Base-by-base conservation (phyloP, 1,284 basidiomycete species). In the Marasmius oreades region DNA sequence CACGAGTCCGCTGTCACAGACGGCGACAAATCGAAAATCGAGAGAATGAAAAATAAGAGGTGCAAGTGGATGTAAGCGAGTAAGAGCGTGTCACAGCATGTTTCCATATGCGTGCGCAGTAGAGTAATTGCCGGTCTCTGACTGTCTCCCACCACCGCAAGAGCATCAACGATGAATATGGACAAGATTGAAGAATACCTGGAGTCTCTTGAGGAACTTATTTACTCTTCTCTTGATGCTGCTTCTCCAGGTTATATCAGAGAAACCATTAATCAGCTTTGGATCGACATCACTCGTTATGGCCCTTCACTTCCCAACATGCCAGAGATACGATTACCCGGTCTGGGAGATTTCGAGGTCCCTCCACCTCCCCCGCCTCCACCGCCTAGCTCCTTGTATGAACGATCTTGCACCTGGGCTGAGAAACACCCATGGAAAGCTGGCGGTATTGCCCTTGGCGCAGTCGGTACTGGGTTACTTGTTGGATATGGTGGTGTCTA, bases 201-300 rank as follows among this genome's bases (percentile, higher is more conserved):
- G 56, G 77, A 84, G 59, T 78, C 81, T 42, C 72, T 88, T 52
- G 89, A 92, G 68, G 79, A 84, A 61, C 77, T 82, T 59, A 70
- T 91, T 64, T 75, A 78, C 52, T 74, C 78, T 23, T 82, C 86
- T 2, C 66, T 88, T n/a, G 73, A 78, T 23, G 73, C 79, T 28
- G 82, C 80, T 8, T 77, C 82, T 2, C 77, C 81, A 31, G 82
- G 84, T 31, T 81, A 76, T 61, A 73, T 92, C 52, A 79, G 81
- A 53, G 83, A 88, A 59, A 79, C 81, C 20, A 70, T 86, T n/a
- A 78, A 85, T 61, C 79, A 85, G 43, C 75, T 92, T 55, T 92
- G 87, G 86, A 72, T 82, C 24, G 90, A 92, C 66, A 82, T 92
- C 61, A 79, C 86, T 51, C 84, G 90, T 52, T 91, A 88, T 68